Conservation (phyloP, 257 asterid genomes). For the Anisodus acutangulus region DNA sequence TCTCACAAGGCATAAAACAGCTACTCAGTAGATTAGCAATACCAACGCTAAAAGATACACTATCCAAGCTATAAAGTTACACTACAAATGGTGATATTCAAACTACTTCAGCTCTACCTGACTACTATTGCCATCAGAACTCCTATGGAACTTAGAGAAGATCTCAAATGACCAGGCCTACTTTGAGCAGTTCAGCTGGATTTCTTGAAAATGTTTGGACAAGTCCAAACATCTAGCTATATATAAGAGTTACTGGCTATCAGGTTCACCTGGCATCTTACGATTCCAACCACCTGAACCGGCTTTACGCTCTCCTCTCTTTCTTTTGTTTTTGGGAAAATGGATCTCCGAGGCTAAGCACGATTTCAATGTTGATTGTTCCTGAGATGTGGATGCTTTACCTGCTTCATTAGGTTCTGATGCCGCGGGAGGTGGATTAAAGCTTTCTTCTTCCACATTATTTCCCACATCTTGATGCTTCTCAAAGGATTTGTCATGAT, state of each 20-base stretch:
- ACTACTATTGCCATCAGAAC: background rate
- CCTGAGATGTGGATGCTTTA: conserved; percentile 38
- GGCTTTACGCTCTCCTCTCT: conserved; percentile 88
- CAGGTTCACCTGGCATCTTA: conserved; percentile 62
- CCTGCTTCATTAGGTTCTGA: conserved; percentile 38
- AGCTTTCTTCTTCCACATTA: conserved; percentile 62
- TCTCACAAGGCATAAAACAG: conserved; percentile 11
- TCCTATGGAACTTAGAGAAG: background rate
- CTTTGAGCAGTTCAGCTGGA: conserved; percentile 13
- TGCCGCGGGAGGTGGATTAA: conserved; percentile 39
- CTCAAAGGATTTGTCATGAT: conserved; percentile 42
- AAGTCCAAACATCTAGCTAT: background rate
- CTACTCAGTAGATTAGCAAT: background rate
- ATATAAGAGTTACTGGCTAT: conserved; percentile 41
- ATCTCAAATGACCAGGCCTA: background rate
- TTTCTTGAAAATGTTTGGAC: background rate
- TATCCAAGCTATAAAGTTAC: conserved; percentile 13
- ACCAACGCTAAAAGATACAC: conserved; percentile 13
- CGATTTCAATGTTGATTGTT: conserved; percentile 45
- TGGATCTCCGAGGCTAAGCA: conserved; percentile 57
- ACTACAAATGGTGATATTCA: conserved; percentile 3
- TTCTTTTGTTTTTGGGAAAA: conserved; percentile 75
- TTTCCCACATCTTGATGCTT: conserved; percentile 52
- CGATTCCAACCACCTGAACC: conserved; percentile 73
- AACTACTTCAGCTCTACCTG: conserved; percentile 16